Base-by-base conservation (phyloP, 2,329 filamentous ascomycete species). In the Beauveria sp. region DNA sequence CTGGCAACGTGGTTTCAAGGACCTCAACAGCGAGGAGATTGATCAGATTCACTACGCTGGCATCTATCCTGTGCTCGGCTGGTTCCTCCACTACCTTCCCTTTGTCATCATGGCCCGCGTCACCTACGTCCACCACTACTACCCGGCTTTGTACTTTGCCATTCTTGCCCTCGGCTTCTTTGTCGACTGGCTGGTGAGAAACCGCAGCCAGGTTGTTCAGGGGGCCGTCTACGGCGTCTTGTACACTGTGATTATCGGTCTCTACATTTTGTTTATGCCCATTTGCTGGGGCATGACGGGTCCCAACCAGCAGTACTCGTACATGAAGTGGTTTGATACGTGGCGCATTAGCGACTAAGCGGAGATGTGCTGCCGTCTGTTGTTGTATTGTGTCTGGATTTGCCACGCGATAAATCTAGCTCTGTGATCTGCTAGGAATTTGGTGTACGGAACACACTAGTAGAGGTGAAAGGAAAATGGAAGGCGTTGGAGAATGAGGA, bases 121-220 rank as follows among this genome's bases (percentile, higher is more conserved):
- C 64, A 99, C 95, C 18, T 99, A 99, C 71, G 95, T 99, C 60
- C 95, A 99, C 75, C 95, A 99, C 79, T 99, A 99, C 81, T 99
- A 98, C 75, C 95, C 95, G 12, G 95, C 95, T 10, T 85, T 99
- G 12, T 99, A 98, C 80, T 99, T 98, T 74, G 93, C 95, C 69
- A 96, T 99, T 66, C 80, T 99, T 51, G 86, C 85, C 18, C 86
- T 93, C 64, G 93, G 93, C 59, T 99, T 99, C 82, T 83, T 92
- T 67, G 77, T 90, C 60, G 92, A 98, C 74, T 98, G 91, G 87
- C 80, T 87, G 65, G 85, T 91, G 52, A 83, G 87, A 66, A 86
- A 83, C 69, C 79, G 90, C 66, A 82, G 80, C 67, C 84, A 83
- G 70, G 77, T 74, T 47, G 69, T 91, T 34, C 86, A 90, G 74